Evolutionary conservation across 2,329 filamentous ascomycete genomes (phyloP).

Genomic region (Ophioceras dolichostomum): DNA sequence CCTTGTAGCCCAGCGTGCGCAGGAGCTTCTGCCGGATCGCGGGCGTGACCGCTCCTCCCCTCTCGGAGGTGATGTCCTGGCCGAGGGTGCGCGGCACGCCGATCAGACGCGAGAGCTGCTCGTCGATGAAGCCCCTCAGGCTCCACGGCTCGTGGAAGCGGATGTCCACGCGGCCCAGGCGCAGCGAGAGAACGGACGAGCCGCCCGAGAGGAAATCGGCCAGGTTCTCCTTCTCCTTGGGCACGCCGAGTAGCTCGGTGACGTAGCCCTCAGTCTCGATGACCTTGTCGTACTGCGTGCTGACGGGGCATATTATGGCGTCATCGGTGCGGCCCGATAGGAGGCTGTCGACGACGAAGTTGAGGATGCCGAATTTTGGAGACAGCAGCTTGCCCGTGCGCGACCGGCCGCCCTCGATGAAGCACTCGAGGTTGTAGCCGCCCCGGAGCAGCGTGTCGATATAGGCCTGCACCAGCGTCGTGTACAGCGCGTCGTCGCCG

Average conservation of each 20-base stretch:
- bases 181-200: conserved; percentile 78
- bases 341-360: conserved; percentile 82
- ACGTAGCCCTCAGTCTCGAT: conserved; percentile 97
- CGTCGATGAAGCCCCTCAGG: conserved; percentile 64
- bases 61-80: conserved; percentile 31
- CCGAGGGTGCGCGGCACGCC: conserved; percentile 28
- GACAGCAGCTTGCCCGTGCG: conserved; percentile 86
- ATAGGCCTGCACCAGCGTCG: conserved; percentile 88
- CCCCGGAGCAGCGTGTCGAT: conserved; percentile 85
- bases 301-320: conserved; percentile 87
- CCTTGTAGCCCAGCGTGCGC: conserved; percentile 80
- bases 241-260: conserved; percentile 81
- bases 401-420: conserved; percentile 90
- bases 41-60: conserved; percentile 34
- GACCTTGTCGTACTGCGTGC: conserved; percentile 97
- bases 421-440: conserved; percentile 93
- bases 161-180: conserved; percentile 85
- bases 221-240: conserved; percentile 91
- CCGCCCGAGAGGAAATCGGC: conserved; percentile 74
- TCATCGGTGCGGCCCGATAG: conserved; percentile 81
- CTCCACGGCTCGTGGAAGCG: conserved; percentile 97
- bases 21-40: conserved; percentile 59
- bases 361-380: conserved; percentile 91
- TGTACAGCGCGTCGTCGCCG: conserved; percentile 82
- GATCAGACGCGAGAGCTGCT: conserved; percentile 53